A percentile compares a stretch with the other conserved stretches of the same genome.
Evolutionary conservation across 176 grass and related monocot genomes (phyloP).

Genomic region (Otatea glauca): DNA sequence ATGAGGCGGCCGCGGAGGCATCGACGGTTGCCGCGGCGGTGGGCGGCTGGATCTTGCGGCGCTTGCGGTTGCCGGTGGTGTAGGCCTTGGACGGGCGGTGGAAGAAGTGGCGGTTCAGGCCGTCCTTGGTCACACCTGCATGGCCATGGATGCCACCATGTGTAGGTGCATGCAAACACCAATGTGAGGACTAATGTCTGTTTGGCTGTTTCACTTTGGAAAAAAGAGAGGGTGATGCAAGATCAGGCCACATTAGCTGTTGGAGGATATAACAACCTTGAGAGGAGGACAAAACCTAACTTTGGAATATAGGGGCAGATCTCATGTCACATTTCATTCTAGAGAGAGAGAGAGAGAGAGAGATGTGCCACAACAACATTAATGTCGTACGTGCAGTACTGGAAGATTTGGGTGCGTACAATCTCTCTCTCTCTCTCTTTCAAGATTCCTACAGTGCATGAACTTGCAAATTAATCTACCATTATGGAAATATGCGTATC

Average conservation of each 20-base stretch:
- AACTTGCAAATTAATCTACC: slow-evolving; percentile 18
- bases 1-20: neutral
- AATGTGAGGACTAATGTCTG: slow-evolving; percentile 17
- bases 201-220: slow-evolving; percentile 43
- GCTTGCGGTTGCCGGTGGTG: slow-evolving; percentile 91
- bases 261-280: slow-evolving; percentile 66
- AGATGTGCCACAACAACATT: slow-evolving; percentile 36
- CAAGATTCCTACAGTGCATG: slow-evolving; percentile 19
- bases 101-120: slow-evolving; percentile 88
- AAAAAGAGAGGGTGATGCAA: slow-evolving; percentile 27
- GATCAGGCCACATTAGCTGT: slow-evolving; percentile 36
- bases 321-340: slow-evolving; percentile 49
- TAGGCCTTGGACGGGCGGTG: slow-evolving; percentile 95
- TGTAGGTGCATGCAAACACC: neutral
- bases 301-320: slow-evolving; percentile 57
- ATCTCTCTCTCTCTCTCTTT: neutral
- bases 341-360: slow-evolving; percentile 22
- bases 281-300: slow-evolving; percentile 68
- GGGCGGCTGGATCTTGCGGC: slow-evolving; percentile 77
- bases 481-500: neutral
- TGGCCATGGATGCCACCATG: slow-evolving; percentile 36
- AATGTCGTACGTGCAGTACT: slow-evolving; percentile 24
- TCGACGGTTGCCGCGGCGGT: neutral
- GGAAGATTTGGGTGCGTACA: slow-evolving; percentile 32
- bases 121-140: slow-evolving; percentile 87